Evolutionary conservation across 2,329 filamentous ascomycete species (phyloP), one percentile per base, ranked within the genome.

Genomic region (Sporothrix humicola): DNA sequence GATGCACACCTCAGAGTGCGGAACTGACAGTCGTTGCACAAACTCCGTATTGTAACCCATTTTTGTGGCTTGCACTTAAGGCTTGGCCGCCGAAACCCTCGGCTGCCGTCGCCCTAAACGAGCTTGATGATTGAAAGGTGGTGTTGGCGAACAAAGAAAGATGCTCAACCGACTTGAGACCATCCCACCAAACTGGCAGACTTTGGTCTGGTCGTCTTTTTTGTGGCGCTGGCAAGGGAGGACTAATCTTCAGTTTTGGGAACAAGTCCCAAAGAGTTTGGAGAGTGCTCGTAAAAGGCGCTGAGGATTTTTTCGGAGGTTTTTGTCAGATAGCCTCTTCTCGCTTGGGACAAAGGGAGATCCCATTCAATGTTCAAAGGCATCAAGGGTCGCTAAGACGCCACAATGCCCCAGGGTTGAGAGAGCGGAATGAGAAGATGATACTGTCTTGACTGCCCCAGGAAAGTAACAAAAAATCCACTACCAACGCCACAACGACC

Each of bases 211-310:
- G 31, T 37, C 31, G 31, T 37, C 23, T 26, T 48, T 46, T 68
- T n/a, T 68, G 63, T 66, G 20, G 63, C 23, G 63, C 23, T 52
- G 3, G 23, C 63, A 48, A 68, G 63, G 63, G 63, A 50, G 20
- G 13, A 26, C 61, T 26, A 48, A 6, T 15, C 56, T 12, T 37
- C 2, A 46, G n/a, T 20, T n/a, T 23, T 37, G 44, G n/a, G 42
- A 9, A 12, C 9, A 56, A 56, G 9, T 23, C 52, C 31, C 31
- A 37, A 37, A 37, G 31, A 37, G 4, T 37, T 37, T 37, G 31
- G 31, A n/a, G 52, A 54, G 20, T 7, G 23, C 50, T 15, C 50
- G 7, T 52, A 9, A 10, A 8, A 20, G 52, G 13, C 42, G 42
- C 42, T 65, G 12, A 17, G 12, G 2, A 5, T 23, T 63, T 48